Evolutionary conservation across 805 yeast genomes (phyloP), one percentile per base, ranked within the genome.

Genomic region (Candida corydali): DNA sequence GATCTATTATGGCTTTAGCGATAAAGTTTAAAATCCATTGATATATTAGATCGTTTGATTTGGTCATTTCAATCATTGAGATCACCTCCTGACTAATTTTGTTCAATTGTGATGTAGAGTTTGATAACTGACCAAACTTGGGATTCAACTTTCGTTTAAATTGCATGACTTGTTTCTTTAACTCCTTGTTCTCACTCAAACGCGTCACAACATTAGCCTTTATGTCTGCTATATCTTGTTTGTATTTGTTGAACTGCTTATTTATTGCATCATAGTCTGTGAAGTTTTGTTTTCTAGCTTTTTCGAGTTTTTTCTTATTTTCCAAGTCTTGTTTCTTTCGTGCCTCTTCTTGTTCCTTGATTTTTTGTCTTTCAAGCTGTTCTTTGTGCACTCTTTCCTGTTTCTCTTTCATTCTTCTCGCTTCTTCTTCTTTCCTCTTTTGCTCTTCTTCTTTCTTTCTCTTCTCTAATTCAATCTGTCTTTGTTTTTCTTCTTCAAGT

Each of bases 61-160:
- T 65, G 0, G 85, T 72, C 26, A 73, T 70, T 4, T 47, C 55
- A 3, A 91, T 59, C 20, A 81, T 52, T 4, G 50, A 61, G 1
- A 63, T 47, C 2, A 93, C 61, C 32, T 80, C 87, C 5, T 46
- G 41, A 2, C 71, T 64, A 29, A 85, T 69, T 12, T 60, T 57
- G 1, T 56, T 52, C 29, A 88, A 64, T 52, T 93, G 96, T 2
- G 57, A 31, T 36, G 54, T 59, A 36, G 88, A 79, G 51, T 79
- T 81, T 1, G 96, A 87, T 42, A 93, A 66, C 61, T 93, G 98
- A 9, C 98, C 98, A 46, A 93, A 79, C 53, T 82, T 84, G 5
- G 96, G 93, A 52, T 86, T 86, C 46, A 93, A 77, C 49, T 80
- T 78, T 34, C 96, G 68, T 52, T 82, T 82, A 38, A 78, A 71